Evolutionary conservation across 2,329 filamentous ascomycete genomes (phyloP).

Genomic region (Blastomyces silverae): DNA sequence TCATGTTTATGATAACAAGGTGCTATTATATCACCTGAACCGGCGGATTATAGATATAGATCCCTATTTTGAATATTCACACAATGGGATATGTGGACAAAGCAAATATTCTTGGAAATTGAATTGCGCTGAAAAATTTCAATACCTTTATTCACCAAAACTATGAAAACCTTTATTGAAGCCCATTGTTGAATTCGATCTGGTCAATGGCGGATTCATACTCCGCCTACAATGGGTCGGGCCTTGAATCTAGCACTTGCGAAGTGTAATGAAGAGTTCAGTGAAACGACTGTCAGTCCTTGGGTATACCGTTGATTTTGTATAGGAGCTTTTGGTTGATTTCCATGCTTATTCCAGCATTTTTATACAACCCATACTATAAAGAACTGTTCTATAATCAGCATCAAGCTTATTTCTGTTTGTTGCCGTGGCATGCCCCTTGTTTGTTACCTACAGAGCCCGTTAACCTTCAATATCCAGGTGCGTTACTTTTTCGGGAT

Average conservation of each 20-base stretch:
- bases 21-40: neutral
- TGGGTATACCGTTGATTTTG: neutral
- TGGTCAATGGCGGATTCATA: neutral
- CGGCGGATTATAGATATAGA: neutral
- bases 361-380: neutral
- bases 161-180: neutral
- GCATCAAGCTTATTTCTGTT: neutral
- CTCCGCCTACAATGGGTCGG: neutral
- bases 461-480: neutral
- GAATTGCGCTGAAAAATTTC: neutral
- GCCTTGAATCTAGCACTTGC: neutral
- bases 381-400: neutral
- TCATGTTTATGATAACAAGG: neutral
- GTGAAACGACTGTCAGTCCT: neutral
- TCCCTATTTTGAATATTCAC: neutral
- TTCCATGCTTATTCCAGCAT: neutral
- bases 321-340: neutral
- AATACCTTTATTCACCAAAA: constrained; percentile 6
- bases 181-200: neutral
- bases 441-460: neutral
- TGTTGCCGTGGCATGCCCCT: too few species aligned
- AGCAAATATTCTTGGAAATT: neutral
- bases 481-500: neutral
- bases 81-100: neutral
- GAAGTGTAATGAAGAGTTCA: neutral